A percentile compares a stretch with the other conserved stretches of the same genome.
phyloP scores from a whole-genome alignment of 1,284 basidiomycete genomes.

The Boletus calvinii region DNA sequence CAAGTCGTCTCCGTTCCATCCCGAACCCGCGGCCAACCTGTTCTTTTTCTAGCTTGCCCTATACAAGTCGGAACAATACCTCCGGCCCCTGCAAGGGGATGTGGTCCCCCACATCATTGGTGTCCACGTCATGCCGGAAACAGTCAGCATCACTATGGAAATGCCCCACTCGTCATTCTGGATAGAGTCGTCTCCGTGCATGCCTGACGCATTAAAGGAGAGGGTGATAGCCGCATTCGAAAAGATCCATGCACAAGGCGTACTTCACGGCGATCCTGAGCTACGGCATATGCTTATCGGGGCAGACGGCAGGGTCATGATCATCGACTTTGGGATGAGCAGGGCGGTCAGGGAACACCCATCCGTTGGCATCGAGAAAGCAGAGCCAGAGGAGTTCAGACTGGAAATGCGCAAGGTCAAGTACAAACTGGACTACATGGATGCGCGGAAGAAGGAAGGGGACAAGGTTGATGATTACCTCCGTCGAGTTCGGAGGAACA shows the following conservation, averaged over 20 bases:
- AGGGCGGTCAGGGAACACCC: slow-evolving; percentile 39
- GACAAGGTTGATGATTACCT: slow-evolving; percentile 34
- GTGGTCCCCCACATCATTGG: slow-evolving; percentile 55
- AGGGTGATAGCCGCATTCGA: slow-evolving; percentile 48
- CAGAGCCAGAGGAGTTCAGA: slow-evolving; percentile 42
- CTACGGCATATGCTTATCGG: slow-evolving; percentile 58
- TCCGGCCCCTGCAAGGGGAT: slow-evolving; percentile 51
- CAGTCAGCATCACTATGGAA: slow-evolving; percentile 50
- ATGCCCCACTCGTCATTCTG: slow-evolving; percentile 54
- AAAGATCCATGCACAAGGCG: slow-evolving; percentile 48
- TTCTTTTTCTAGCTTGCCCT: slow-evolving; percentile 32
- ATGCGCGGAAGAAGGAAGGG: slow-evolving; percentile 30
- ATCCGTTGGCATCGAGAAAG: slow-evolving; percentile 38
- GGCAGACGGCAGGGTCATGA: slow-evolving; percentile 51
- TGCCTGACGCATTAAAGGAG: slow-evolving; percentile 51
- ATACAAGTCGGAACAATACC: slow-evolving; percentile 46
- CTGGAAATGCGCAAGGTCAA: slow-evolving; percentile 56
- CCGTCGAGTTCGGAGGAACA: slow-evolving; percentile 30
- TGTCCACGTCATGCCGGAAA: slow-evolving; percentile 40
- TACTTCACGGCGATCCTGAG: slow-evolving; percentile 51
- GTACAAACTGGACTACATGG: slow-evolving; percentile 45
- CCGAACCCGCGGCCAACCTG: slow-evolving; percentile 2
- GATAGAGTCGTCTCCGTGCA: slow-evolving; percentile 52
- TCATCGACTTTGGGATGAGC: slow-evolving; percentile 57
- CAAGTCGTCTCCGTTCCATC: slow-evolving; percentile 9